Base-by-base conservation (phyloP, 306 rosid species). In the Malus fusca region DNA sequence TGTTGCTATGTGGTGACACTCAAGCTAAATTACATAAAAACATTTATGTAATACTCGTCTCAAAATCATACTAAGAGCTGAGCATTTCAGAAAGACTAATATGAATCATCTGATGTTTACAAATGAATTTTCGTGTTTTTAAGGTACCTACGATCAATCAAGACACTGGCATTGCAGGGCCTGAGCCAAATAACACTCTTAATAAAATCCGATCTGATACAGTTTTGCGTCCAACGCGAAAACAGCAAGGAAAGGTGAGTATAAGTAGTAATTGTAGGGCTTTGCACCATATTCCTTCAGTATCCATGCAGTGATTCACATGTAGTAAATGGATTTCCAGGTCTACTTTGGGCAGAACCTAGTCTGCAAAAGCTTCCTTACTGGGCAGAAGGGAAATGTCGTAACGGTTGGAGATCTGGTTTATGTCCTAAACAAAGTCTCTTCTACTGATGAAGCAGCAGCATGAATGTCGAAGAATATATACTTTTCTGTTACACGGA, bases 311-410 rank as follows among this genome's bases (percentile, higher is more conserved):
- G 71, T 76, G 71, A 76, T 74, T 76, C 15, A 68, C 26, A 15
- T 21, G 59, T 31, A 33, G 63, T 51, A 48, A 75, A 12, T 76
- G 78, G 70, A 78, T 83, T 63, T 58, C 70, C 90, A 94, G 98
- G 25, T 88, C 35, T 94, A 86, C 89, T 87, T 94, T 60, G 98
- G 98, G 81, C 96, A 88, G 86, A 82, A 94, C 83, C 17, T 94
- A 76, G 86, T 91, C 18, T 93, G 94, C 88, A 86, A 79, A 73
- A 88, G 86, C 76, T 72, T 60, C 72, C 60, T 43, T 56, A 64
- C 67, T 17, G 75, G 77, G 68, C 86, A 80, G 75, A 87, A 82
- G 61, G 97, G 84, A 59, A 86, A 86, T 43, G 26, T 68, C 44
- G 63, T 90, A 28, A 30, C 82, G 61, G 83, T 93, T 19, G 96